Percentiles rank a stretch among this genome's conserved stretches.
These are phyloP conservation scores for Populus euphratica DNA, from an alignment of 345 rosid species.

Conservation along the genomic window DNA sequence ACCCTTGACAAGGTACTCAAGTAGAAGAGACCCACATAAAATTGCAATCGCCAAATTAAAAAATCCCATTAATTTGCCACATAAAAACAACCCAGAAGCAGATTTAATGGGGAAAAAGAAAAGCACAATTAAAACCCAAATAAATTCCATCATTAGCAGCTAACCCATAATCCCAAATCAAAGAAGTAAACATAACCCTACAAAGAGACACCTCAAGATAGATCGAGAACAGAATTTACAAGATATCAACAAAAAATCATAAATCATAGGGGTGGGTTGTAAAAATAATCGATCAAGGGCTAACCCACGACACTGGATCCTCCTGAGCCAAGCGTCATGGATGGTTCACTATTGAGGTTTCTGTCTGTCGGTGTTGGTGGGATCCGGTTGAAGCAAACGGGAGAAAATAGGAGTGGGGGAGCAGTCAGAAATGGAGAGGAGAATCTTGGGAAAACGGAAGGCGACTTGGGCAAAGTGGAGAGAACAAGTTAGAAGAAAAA, in stretches of 20 bases:
- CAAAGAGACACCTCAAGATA: constrained; percentile 1
- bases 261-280: neutral
- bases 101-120: neutral
- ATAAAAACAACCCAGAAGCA: neutral
- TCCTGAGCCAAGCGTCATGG: constrained; percentile 85
- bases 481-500: neutral
- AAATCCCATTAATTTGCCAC: neutral
- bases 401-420: neutral
- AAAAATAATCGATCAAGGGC: constrained; percentile 2
- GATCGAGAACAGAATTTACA: neutral
- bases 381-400: constrained; percentile 33
- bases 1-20: neutral
- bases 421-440: neutral
- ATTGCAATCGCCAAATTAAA: neutral
- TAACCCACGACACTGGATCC: constrained; percentile 86
- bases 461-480: constrained; percentile 11
- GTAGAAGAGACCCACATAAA: neutral
- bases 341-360: constrained; percentile 11
- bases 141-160: constrained; percentile 11
- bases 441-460: constrained; percentile 24
- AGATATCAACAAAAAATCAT: constrained; percentile 8
- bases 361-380: constrained; percentile 16
- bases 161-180: constrained; percentile 2
- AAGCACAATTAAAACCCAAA: neutral
- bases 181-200: constrained; percentile 1